Percentiles rank a stretch among this genome's conserved stretches.
phyloP scores from a whole-genome alignment of 148 eudicot genomes.

The Fagopyrum esculentum region DNA sequence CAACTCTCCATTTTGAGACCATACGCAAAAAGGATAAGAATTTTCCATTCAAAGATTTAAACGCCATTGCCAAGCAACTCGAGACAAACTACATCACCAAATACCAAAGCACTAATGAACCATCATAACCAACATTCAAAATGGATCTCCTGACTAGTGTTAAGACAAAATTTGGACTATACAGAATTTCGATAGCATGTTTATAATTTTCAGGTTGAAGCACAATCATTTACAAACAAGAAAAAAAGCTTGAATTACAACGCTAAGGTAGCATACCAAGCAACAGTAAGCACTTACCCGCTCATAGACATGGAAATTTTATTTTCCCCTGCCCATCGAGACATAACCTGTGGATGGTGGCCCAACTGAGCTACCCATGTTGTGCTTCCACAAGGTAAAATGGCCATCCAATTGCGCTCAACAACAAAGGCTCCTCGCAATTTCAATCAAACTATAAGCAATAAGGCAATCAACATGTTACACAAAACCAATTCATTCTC shows the following conservation, averaged over 20 bases:
- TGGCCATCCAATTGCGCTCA: constrained; percentile 44
- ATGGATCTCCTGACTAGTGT: not conserved
- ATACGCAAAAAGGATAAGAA: not conserved
- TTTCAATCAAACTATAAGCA: not conserved
- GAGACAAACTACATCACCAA: not conserved
- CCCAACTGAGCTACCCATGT: constrained; percentile 76
- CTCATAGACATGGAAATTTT: constrained; percentile 26
- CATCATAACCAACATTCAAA: not conserved
- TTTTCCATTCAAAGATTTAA: not conserved
- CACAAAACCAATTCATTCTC: not conserved
- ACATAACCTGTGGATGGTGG: constrained; percentile 38
- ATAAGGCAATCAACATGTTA: not conserved
- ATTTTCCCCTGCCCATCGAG: constrained; percentile 31
- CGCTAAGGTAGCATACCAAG: not conserved
- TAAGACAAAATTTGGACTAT: not conserved
- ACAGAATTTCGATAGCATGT: not conserved
- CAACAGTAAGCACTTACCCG: constrained; percentile 32
- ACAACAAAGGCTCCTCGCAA: not conserved
- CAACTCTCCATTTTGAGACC: not conserved
- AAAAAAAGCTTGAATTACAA: not conserved
- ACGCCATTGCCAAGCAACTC: not conserved
- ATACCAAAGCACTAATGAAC: not conserved
- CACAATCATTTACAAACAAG: not conserved
- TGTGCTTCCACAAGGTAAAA: constrained; percentile 61
- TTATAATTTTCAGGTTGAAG: not conserved